Percentiles rank a stretch among this genome's conserved stretches.
These are phyloP conservation scores for Yamadazyma tumulicola DNA, from an alignment of 805 yeast genomes.

Conservation along the genomic window DNA sequence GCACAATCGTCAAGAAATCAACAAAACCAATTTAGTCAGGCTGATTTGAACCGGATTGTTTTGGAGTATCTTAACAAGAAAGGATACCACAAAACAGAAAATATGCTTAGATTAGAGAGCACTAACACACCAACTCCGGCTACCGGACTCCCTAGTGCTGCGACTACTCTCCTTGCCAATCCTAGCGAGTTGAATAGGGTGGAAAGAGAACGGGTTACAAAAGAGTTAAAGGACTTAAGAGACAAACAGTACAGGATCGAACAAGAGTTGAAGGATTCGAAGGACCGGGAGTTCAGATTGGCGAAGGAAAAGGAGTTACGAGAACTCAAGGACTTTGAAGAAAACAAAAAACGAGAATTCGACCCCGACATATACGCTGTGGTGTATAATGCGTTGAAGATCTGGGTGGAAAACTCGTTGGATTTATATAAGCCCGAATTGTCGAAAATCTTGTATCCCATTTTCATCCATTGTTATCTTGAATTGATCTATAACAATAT, in stretches of 20 bases:
- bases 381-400: constrained; percentile 75
- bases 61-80: constrained; percentile 88
- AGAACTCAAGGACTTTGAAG: constrained; percentile 40
- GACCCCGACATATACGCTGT: constrained; percentile 71
- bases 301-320: constrained; percentile 39
- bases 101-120: constrained; percentile 85
- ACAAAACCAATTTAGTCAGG: constrained; percentile 61
- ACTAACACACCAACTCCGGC: constrained; percentile 57
- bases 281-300: constrained; percentile 35
- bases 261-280: constrained; percentile 35
- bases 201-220: constrained; percentile 24
- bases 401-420: constrained; percentile 88
- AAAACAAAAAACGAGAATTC: constrained; percentile 42
- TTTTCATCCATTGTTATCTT: constrained; percentile 85
- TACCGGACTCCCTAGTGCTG: constrained; percentile 47
- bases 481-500: constrained; percentile 69
- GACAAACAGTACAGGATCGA: constrained; percentile 32
- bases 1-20: constrained; percentile 14
- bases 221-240: constrained; percentile 33
- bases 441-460: constrained; percentile 78
- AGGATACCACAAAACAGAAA: constrained; percentile 92
- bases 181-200: constrained; percentile 29
- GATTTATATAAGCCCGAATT: constrained; percentile 91
- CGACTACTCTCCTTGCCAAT: constrained; percentile 32
- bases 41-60: constrained; percentile 88